phyloP scores from a whole-genome alignment of 257 asterid species.

The Fraxinus excelsior region DNA sequence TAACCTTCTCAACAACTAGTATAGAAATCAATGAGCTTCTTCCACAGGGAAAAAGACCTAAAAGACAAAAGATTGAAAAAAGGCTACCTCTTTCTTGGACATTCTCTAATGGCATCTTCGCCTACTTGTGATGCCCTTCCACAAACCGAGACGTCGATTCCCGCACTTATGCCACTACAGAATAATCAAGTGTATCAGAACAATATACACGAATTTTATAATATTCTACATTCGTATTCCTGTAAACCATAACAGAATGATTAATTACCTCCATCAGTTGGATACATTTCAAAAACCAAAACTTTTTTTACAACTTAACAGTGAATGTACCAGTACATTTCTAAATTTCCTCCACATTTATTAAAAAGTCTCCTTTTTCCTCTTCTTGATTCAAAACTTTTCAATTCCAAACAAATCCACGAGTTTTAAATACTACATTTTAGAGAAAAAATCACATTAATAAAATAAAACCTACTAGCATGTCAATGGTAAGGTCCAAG shows the following conservation, averaged over 20 bases:
- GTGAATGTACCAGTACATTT: not conserved
- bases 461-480: not conserved
- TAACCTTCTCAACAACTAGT: slow-evolving; percentile 1
- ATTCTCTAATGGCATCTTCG: slow-evolving; percentile 54
- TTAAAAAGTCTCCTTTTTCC: not conserved
- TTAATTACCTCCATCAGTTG: slow-evolving; percentile 1
- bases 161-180: slow-evolving; percentile 46
- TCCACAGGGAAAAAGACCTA: not conserved
- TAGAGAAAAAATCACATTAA: not conserved
- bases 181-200: slow-evolving; percentile 18
- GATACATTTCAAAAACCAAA: not conserved
- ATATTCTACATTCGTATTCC: not conserved
- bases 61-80: not conserved
- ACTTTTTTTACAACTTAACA: not conserved
- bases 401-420: slow-evolving; percentile 16
- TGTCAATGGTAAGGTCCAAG: not conserved
- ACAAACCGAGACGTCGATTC: slow-evolving; percentile 45
- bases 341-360: not conserved
- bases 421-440: slow-evolving; percentile 24
- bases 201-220: slow-evolving; percentile 15
- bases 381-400: not conserved
- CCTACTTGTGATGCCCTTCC: slow-evolving; percentile 53
- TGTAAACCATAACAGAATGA: not conserved
- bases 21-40: slow-evolving; percentile 2
- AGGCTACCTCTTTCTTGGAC: slow-evolving; percentile 67